Base-by-base conservation (phyloP, 257 asterid genomes). In the Scutellaria barbata region DNA sequence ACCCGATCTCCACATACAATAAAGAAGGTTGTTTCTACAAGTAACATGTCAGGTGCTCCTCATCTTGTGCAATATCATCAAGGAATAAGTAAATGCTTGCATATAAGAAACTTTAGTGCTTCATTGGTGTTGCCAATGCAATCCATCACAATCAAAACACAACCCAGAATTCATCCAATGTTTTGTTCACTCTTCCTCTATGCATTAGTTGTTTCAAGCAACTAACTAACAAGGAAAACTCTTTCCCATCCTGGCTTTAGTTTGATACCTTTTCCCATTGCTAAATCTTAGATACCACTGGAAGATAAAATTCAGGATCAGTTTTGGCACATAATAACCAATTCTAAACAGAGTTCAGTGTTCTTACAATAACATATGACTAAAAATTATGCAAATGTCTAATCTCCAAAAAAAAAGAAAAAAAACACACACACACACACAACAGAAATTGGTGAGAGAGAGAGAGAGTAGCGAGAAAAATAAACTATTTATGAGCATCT, bases 201-300 rank as follows among this genome's bases (percentile, higher is more conserved):
- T 48, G 61, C 66, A 80, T 63, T 80, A 62, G 65, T 74, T 45
- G 63, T 67, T 74, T 74, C 73, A 75, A 6, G 60, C 76, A 66
- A 45, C 77, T 66, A 61, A 69, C 69, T 69, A 37, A 56, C 71
- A 63, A 70, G 52, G 71, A 48, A 71, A 47, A 59, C 74, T 63
- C 63, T 56, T 59, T 71, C 62, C 71, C 68, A 43, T 54, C 77
- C 40, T 69, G 16, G 68, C 53, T 67, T 42, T 58, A 73, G 40
- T 63, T 68, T 43, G 39, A 16, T 39, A 53, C 39, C 43, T 39
- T 14, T 14, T 30, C 66, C 35, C 35, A 30, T 30, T 60, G 74
- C 68, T 59, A 59, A 56, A 43, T 40, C 64, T 12, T 43, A 40
- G 68, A 61, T 52, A 51, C 66, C 70, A 80, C 74, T 50, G 20